Base-by-base conservation (phyloP, 805 yeast genomes). In the Cyberlindnera bimundalis region DNA sequence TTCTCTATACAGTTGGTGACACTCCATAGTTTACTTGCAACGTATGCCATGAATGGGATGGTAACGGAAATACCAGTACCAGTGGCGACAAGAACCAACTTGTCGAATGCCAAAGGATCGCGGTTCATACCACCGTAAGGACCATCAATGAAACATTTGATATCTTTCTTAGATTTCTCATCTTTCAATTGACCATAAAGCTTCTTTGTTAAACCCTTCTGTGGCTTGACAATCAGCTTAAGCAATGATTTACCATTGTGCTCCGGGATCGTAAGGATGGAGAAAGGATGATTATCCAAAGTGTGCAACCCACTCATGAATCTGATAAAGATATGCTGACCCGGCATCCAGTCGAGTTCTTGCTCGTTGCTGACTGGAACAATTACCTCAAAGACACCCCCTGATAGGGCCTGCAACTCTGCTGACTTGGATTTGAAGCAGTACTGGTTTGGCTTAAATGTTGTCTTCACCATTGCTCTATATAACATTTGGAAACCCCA, bases 231-330 rank as follows among this genome's bases (percentile, higher is more conserved):
- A 6, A 76, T 55, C 29, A 77, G 61, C 47, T 66, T 70, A 58
- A 76, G 21, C 0, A n/a, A 9, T 4, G 37, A 52, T 11, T 64
- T 62, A 7, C 53, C 48, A 3, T 41, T 29, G 3, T 51, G 51
- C 24, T 55, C 52, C 17, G 49, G 52, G 19, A 62, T 47, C 4
- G 73, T 67, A 20, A 71, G 46, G 8, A 76, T 68, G 1, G 81
- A 74, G 51, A 77, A 77, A 11, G 82, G 82, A 56, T 77, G 83
- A 46, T 69, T 74, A 45, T 76, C 79, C 16, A 74, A 48, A 17
- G 74, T 58, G 29, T 67, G 60, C 13, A 64, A 46, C 2, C 73
- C 77, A 3, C 62, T n/a, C 16, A 54, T 59, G 42, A 73, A 71
- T 49, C 80, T 64, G 16, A 77, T 55, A 47, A 63, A 74, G 5